Evolutionary conservation across 108 stramenopile genomes (phyloP).

Genomic region (Epithemia pelagica): DNA sequence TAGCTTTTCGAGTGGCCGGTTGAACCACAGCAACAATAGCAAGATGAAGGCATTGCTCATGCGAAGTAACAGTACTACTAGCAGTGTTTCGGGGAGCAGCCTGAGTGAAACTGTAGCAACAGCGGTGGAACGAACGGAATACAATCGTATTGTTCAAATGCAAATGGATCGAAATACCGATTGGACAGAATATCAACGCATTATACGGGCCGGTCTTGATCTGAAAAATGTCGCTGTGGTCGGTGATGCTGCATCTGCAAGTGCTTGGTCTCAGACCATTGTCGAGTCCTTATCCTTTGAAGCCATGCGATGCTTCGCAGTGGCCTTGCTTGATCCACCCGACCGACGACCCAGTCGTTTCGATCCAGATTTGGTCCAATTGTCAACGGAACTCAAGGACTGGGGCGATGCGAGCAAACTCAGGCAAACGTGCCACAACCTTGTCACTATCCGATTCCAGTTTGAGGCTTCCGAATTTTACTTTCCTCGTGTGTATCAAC

Average conservation of each 20-base stretch:
- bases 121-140: neutral
- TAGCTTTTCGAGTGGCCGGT: neutral
- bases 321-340: conserved; percentile 37
- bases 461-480: conserved; percentile 25
- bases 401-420: conserved; percentile 17
- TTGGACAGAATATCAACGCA: neutral
- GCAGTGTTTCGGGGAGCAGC: neutral
- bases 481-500: conserved; percentile 33
- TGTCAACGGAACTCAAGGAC: conserved; percentile 13
- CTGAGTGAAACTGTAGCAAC: neutral
- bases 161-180: neutral
- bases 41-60: neutral
- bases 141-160: neutral
- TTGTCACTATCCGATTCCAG: conserved; percentile 46
- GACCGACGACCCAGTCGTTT: conserved; percentile 21
- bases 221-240: neutral
- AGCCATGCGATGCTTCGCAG: conserved; percentile 34
- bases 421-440: conserved; percentile 26
- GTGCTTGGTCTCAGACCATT: neutral
- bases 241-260: neutral
- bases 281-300: conserved; percentile 22
- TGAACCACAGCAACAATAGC: neutral
- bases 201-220: neutral
- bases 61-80: neutral
- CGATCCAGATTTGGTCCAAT: conserved; percentile 23